phyloP scores from a whole-genome alignment of 306 rosid species.

The Acacia acuminata region DNA sequence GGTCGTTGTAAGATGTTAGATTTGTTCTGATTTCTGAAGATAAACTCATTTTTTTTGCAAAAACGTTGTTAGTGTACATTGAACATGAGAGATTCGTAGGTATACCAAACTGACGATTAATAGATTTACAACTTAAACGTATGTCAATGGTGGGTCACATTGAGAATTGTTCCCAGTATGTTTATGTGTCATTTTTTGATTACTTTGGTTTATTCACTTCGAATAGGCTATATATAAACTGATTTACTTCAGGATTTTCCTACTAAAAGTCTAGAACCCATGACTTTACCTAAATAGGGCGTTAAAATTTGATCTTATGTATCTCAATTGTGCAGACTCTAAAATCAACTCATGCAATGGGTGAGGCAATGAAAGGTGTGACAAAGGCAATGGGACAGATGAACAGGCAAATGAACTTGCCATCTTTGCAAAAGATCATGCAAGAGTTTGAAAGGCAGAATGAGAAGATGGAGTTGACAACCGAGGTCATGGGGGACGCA shows the following conservation, averaged over 20 bases:
- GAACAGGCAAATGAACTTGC: constrained; percentile 99
- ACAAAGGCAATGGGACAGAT: constrained; percentile 99
- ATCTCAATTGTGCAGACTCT: constrained; percentile 57
- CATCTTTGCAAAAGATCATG: constrained; percentile 93
- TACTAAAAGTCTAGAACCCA: not conserved
- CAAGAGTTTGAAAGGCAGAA: constrained; percentile 94
- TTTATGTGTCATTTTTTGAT: not conserved
- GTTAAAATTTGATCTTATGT: constrained; percentile 25
- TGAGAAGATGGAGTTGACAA: constrained; percentile 85
- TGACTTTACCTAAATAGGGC: not conserved
- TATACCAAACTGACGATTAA: not conserved
- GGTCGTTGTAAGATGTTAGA: not conserved
- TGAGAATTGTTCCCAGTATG: not conserved
- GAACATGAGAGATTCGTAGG: not conserved
- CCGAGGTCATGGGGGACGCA: constrained; percentile 95
- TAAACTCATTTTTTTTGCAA: constrained; percentile 24
- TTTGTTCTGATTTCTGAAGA: constrained; percentile 15
- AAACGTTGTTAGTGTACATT: not conserved
- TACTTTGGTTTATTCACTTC: not conserved
- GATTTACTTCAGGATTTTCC: not conserved
- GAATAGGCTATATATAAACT: not conserved
- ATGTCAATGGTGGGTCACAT: not conserved
- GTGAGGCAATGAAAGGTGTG: constrained; percentile 99
- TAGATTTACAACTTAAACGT: not conserved
- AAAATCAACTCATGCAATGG: constrained; percentile 99